Evolutionary conservation across 2,329 filamentous ascomycete genomes (phyloP).

Genomic region (Amesomyces nigricolor): DNA sequence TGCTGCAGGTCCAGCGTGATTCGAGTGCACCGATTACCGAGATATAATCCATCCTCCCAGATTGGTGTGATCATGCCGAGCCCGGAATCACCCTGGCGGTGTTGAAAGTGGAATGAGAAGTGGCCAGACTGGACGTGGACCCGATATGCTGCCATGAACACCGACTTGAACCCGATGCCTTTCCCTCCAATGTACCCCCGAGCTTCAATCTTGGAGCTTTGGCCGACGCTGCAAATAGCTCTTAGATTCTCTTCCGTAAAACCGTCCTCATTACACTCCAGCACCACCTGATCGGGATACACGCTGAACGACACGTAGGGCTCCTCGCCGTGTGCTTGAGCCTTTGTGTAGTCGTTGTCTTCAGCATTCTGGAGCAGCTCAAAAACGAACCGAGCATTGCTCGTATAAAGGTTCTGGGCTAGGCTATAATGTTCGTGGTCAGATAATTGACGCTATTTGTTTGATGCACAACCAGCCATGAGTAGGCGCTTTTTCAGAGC

Average conservation of each 20-base stretch:
- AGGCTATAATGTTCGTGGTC: slow-evolving; percentile 29
- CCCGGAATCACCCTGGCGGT: slow-evolving; percentile 37
- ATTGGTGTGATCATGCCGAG: slow-evolving; percentile 46
- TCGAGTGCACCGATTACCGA: slow-evolving; percentile 27
- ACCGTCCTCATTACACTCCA: slow-evolving; percentile 48
- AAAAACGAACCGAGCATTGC: slow-evolving; percentile 43
- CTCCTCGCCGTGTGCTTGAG: slow-evolving; percentile 11
- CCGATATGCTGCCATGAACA: slow-evolving; percentile 42
- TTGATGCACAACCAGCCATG: slow-evolving; percentile 2
- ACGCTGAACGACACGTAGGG: slow-evolving; percentile 36
- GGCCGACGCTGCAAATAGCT: slow-evolving; percentile 42
- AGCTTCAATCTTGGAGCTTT: slow-evolving; percentile 40
- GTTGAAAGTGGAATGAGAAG: slow-evolving; percentile 41
- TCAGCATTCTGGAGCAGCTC: slow-evolving; percentile 52
- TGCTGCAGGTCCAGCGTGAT: slow-evolving; percentile 37
- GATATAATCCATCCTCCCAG: slow-evolving; percentile 31
- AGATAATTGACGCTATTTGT: slow-evolving; percentile 1
- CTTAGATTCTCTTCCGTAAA: slow-evolving; percentile 38
- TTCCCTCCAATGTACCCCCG: slow-evolving; percentile 46
- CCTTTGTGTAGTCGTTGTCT: slow-evolving; percentile 31
- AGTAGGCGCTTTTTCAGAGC: not conserved
- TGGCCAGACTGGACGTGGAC: slow-evolving; percentile 41
- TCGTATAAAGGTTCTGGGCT: slow-evolving; percentile 40
- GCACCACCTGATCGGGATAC: slow-evolving; percentile 33
- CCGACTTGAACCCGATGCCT: slow-evolving; percentile 48